These are phyloP conservation scores for Yamadazyma triangularis DNA, from an alignment of 1,139 yeast species.

Conservation along the genomic window DNA sequence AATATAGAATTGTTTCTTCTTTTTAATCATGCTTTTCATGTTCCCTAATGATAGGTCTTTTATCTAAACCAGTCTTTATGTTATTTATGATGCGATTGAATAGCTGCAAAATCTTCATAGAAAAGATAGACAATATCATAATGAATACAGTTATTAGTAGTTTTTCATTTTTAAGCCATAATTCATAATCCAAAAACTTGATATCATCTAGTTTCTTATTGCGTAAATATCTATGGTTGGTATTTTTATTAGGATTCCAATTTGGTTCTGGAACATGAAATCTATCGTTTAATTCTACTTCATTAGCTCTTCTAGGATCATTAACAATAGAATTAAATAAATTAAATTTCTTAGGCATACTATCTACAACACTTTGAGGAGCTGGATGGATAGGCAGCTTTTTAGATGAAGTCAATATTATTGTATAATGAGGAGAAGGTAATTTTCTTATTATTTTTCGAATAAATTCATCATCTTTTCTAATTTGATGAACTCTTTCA, in stretches of 20 bases:
- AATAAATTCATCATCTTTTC: conserved; percentile 47
- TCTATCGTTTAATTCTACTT: conserved; percentile 53
- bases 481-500: conserved; percentile 18
- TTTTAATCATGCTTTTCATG: neutral
- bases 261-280: conserved; percentile 31
- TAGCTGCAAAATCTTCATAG: conserved; percentile 7
- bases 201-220: conserved; percentile 32
- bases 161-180: conserved; percentile 39
- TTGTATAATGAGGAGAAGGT: conserved; percentile 63
- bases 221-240: conserved; percentile 27
- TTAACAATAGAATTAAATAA: conserved; percentile 45
- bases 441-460: conserved; percentile 52
- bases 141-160: conserved; percentile 25
- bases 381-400: conserved; percentile 26
- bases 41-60: conserved; percentile 1
- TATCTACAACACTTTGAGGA: conserved; percentile 23
- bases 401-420: conserved; percentile 40
- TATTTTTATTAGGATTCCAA: conserved; percentile 27
- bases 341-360: conserved; percentile 30
- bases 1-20: too few species aligned
- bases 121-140: conserved; percentile 10
- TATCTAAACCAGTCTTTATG: neutral
- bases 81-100: conserved; percentile 1
- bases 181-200: conserved; percentile 33
- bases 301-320: conserved; percentile 42